Evolutionary conservation across 225 moss, liverwort and hornwort species (phyloP).

Genomic region (Lunularia cruciata): DNA sequence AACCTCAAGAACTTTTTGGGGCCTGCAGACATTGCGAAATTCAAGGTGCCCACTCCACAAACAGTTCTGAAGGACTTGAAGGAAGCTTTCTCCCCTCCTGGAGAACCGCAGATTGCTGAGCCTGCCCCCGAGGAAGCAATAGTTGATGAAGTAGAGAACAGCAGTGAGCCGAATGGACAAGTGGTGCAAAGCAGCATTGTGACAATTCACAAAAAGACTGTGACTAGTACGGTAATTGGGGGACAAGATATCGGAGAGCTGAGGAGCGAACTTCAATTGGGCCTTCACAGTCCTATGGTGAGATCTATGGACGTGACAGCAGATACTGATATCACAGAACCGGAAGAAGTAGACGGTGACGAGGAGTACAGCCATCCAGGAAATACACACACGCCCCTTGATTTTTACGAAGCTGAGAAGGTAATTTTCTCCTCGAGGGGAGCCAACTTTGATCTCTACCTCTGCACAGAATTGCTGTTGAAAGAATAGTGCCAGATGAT

Average conservation of each 20-base stretch:
- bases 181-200: constrained; percentile 13
- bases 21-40: too few species aligned
- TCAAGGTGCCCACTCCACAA: too few species aligned
- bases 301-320: constrained; percentile 9
- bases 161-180: constrained; percentile 19
- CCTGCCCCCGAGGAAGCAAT: constrained; percentile 3
- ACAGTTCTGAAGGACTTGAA: too few species aligned
- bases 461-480: too few species aligned
- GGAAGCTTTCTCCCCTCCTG: too few species aligned
- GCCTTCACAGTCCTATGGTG: constrained; percentile 5
- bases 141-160: constrained; percentile 24
- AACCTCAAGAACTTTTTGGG: too few species aligned
- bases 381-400: constrained; percentile 32
- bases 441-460: too few species aligned
- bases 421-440: constrained; percentile 16
- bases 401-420: constrained; percentile 23
- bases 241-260: background rate
- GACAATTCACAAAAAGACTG: constrained; percentile 24
- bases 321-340: constrained; percentile 35
- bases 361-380: constrained; percentile 29
- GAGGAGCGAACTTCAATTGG: background rate
- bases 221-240: background rate
- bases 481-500: too few species aligned
- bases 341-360: constrained; percentile 26
- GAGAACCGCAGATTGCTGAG: too few species aligned